These are phyloP conservation scores for Trichophyton equinum DNA, from an alignment of 2,329 filamentous ascomycete species.

Conservation along the genomic window DNA sequence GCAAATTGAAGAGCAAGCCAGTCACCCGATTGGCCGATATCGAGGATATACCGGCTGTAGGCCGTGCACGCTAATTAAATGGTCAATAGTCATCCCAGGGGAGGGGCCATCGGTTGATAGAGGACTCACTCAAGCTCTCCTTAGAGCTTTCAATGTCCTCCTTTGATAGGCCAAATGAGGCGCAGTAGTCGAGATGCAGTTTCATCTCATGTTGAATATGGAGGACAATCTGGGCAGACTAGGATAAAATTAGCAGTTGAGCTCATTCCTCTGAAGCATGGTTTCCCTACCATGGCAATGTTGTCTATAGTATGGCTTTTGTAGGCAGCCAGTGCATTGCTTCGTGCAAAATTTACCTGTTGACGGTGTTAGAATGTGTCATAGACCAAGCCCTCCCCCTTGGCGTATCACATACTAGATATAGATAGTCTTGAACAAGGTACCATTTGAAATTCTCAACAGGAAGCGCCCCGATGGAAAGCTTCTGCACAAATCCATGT, in stretches of 20 bases:
- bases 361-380: constrained; percentile 13
- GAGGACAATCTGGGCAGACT: constrained; percentile 57
- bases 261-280: not conserved
- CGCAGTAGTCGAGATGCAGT: constrained; percentile 72
- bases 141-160: constrained; percentile 59
- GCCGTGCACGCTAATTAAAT: constrained; percentile 53
- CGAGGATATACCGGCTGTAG: constrained; percentile 76
- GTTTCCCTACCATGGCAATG: constrained; percentile 50
- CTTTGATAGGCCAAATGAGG: constrained; percentile 62
- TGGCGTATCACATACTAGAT: constrained; percentile 44
- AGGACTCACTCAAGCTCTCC: constrained; percentile 54
- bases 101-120: not conserved
- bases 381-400: no score
- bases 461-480: constrained; percentile 65
- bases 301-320: constrained; percentile 64
- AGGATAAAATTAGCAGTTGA: not conserved
- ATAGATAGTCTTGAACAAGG: constrained; percentile 84
- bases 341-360: constrained; percentile 74
- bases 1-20: constrained; percentile 78
- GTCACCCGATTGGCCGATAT: constrained; percentile 76
- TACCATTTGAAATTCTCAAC: constrained; percentile 74
- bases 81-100: not conserved
- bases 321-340: constrained; percentile 73
- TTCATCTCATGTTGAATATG: constrained; percentile 70
- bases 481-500: constrained; percentile 66